phyloP scores from a whole-genome alignment of 1,284 basidiomycete species.

The Fomes fomentarius region DNA sequence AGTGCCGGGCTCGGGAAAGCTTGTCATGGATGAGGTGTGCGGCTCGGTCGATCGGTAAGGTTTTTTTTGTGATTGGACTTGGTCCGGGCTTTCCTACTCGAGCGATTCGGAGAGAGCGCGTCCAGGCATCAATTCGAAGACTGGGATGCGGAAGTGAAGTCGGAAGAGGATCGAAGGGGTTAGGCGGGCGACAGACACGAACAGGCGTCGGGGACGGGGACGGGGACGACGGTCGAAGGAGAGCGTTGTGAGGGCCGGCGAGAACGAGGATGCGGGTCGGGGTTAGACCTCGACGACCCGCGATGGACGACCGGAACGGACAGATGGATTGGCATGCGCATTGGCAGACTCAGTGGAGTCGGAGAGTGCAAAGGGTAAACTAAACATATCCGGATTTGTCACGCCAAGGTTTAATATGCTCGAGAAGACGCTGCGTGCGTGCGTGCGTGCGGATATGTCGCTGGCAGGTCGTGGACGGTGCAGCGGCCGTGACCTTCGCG shows the following conservation, averaged over 20 bases:
- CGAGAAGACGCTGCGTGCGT: not conserved
- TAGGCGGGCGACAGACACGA: not conserved
- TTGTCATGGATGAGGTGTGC: too few species aligned
- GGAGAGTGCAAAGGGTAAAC: too few species aligned
- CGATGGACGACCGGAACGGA: too few species aligned
- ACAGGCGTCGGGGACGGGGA: not conserved
- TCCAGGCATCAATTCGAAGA: slow-evolving; percentile 1
- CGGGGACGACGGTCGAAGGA: not conserved
- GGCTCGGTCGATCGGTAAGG: too few species aligned
- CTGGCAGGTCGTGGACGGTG: not conserved
- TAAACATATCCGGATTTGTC: not conserved
- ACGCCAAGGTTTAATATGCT: not conserved
- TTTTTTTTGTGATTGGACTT: too few species aligned
- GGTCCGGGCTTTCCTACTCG: too few species aligned
- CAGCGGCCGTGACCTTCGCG: not conserved
- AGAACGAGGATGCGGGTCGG: not conserved
- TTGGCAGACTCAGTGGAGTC: too few species aligned
- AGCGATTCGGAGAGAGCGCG: too few species aligned
- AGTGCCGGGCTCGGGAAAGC: too few species aligned
- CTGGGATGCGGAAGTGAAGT: not conserved
- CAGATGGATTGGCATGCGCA: too few species aligned
- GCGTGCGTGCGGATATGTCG: not conserved
- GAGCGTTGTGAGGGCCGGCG: not conserved
- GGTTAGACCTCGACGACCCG: too few species aligned
- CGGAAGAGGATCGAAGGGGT: not conserved